Base-by-base conservation (phyloP, 192 early-diverging fungal genomes). In the Coemansia sp. region DNA sequence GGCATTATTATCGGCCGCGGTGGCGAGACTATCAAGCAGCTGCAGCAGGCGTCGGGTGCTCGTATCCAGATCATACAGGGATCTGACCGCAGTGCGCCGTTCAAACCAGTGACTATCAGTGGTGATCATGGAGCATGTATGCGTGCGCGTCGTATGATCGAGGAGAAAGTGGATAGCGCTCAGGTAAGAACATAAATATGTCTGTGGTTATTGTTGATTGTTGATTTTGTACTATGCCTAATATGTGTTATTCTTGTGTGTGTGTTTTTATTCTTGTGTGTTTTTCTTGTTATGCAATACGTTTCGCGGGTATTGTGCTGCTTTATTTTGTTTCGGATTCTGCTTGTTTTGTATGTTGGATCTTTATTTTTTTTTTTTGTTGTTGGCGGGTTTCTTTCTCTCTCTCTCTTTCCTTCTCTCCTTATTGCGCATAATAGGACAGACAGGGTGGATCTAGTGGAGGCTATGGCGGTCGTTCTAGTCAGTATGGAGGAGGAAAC, bases 41-140 rank as follows among this genome's bases (percentile, higher is more conserved):
- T 85, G 63, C 77, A 85, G 78, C 78, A 79, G 66, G 40, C 65
- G 3, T 66, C 82, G 10, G 78, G 82, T 0, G 70, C 75, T 1
- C 62, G 75, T 4, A 80, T 85, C 51, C 78, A 85, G 63, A 73
- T 85, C 51, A 67, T 77, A 15, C 82, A 85, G 72, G 82, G 75
- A 3, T 70, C 72, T 10, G 75, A 79, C 33, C 75, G 67, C 31
- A 67, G 62, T 1, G 82, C 68, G 2, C 82, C 82, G 22, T 67
- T 75, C 29, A 57, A 70, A 18, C 69, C 75, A 0, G 78, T 85
- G 6, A 85, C 77, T 4, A 74, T 85, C 34, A 57, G 68, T 0
- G 82, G 82, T 2, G 75, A 77, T 24, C 60, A 69, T 15, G 62
- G 22, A 1, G 78, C 78, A 1, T 80, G 77, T 18, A 63, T 76